Conservation (phyloP, 78 protist species). For the Dictyostelium purpureum region DNA sequence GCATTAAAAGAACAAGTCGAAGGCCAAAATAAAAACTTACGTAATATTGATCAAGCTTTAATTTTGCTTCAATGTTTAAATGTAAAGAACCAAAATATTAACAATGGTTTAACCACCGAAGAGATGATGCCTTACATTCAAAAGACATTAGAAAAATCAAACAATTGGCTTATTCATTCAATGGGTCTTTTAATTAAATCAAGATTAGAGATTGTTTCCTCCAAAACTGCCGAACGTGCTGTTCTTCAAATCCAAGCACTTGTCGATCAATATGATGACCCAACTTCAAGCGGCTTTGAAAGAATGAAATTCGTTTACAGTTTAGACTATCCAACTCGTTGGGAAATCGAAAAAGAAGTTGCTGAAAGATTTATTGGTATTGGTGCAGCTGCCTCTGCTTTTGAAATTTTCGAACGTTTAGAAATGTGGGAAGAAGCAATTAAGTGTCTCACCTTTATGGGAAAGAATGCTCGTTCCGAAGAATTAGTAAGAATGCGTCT, state of each 20-base stretch:
- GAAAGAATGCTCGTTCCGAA: slow-evolving; percentile 69
- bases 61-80: slow-evolving; percentile 58
- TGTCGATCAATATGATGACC: slow-evolving; percentile 86
- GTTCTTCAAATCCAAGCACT: slow-evolving; percentile 82
- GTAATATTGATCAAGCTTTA: slow-evolving; percentile 77
- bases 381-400: slow-evolving; percentile 84
- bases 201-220: slow-evolving; percentile 71
- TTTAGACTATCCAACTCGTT: slow-evolving; percentile 66
- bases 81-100: slow-evolving; percentile 47
- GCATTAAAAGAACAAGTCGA: not conserved
- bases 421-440: slow-evolving; percentile 89
- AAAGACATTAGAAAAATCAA: slow-evolving; percentile 36
- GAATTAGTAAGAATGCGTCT: slow-evolving; percentile 66
- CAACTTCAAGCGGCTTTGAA: slow-evolving; percentile 2
- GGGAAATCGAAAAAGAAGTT: slow-evolving; percentile 77
- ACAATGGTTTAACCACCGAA: slow-evolving; percentile 79
- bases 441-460: slow-evolving; percentile 67
- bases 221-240: slow-evolving; percentile 69
- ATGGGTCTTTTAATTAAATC: slow-evolving; percentile 82
- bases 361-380: slow-evolving; percentile 68
- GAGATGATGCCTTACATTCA: slow-evolving; percentile 85
- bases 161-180: slow-evolving; percentile 88
- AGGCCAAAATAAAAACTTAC: not conserved
- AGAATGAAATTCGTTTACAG: slow-evolving; percentile 31
- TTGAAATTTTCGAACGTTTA: slow-evolving; percentile 80